These are phyloP conservation scores for Irpex lacteus DNA, from an alignment of 1,284 basidiomycete genomes.

Conservation along the genomic window DNA sequence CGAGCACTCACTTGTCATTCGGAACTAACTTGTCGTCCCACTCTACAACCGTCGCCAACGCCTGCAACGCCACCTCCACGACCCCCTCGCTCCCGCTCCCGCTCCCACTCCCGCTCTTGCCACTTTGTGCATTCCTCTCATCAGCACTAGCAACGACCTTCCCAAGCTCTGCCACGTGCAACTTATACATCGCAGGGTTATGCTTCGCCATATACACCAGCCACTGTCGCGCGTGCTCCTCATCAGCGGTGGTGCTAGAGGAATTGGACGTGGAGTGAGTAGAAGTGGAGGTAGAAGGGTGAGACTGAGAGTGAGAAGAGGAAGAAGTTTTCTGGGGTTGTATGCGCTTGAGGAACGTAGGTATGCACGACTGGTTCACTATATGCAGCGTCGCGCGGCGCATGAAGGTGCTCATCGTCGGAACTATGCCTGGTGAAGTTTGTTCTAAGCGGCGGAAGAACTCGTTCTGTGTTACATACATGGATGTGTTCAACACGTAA, in stretches of 20 bases:
- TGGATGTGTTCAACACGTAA: conserved; percentile 8
- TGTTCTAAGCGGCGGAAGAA: conserved; percentile 76
- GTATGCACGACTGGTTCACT: conserved; percentile 83
- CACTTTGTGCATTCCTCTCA: conserved; percentile 44
- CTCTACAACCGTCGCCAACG: conserved; percentile 65
- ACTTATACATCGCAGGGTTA: conserved; percentile 70
- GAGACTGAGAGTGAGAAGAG: too few species aligned
- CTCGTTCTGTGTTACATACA: conserved; percentile 52
- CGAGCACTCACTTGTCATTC: conserved; percentile 61
- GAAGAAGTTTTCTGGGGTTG: conserved; percentile 37
- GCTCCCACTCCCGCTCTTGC: too few species aligned
- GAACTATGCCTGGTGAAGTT: conserved; percentile 54
- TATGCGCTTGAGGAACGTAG: conserved; percentile 72
- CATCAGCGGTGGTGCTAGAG: too few species aligned
- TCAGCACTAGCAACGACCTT: conserved; percentile 71
- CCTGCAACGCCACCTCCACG: conserved; percentile 73
- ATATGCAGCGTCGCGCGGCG: conserved; percentile 73
- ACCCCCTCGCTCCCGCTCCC: conserved; percentile 26
- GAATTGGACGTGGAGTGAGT: too few species aligned
- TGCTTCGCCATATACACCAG: conserved; percentile 75
- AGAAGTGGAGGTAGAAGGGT: too few species aligned
- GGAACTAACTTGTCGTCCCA: conserved; percentile 56
- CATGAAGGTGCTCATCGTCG: conserved; percentile 75
- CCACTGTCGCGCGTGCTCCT: conserved; percentile 44
- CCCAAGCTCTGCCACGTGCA: conserved; percentile 73